Conservation (phyloP, 2,329 filamentous ascomycete species). For the Beauveria pseudobassiana region DNA sequence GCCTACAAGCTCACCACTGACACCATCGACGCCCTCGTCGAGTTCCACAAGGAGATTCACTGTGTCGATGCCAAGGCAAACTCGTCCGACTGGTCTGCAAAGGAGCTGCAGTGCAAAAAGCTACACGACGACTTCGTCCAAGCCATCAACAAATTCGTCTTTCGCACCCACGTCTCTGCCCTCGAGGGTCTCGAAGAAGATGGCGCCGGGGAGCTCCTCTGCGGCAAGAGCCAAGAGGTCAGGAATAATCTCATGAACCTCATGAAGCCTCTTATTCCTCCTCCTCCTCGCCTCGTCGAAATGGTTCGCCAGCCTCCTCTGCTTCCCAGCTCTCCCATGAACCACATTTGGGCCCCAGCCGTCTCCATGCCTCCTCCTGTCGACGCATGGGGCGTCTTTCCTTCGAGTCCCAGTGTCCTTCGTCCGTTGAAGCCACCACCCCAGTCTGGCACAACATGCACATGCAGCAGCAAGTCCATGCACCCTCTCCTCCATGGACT, state of each 20-base stretch:
- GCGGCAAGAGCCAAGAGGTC: constrained; percentile 87
- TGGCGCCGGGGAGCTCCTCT: constrained; percentile 85
- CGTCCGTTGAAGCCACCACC: constrained; percentile 62
- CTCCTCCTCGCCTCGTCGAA: constrained; percentile 82
- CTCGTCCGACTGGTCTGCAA: constrained; percentile 93
- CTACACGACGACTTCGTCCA: constrained; percentile 95
- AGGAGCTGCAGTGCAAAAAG: constrained; percentile 94
- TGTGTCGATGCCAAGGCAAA: constrained; percentile 82
- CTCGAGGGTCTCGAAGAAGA: constrained; percentile 96
- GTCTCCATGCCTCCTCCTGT: constrained; percentile 61
- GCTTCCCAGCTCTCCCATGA: constrained; percentile 72
- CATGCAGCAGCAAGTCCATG: constrained; percentile 59
- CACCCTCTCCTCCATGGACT: constrained; percentile 73
- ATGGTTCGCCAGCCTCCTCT: constrained; percentile 79
- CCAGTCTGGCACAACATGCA: constrained; percentile 75
- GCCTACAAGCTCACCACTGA: constrained; percentile 95
- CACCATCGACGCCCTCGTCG: constrained; percentile 85
- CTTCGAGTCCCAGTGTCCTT: constrained; percentile 77
- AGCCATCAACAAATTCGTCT: constrained; percentile 95
- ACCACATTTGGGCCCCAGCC: constrained; percentile 70
- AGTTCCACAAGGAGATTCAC: constrained; percentile 95
- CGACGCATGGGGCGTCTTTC: constrained; percentile 84
- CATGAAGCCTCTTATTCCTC: constrained; percentile 79
- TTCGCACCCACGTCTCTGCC: constrained; percentile 77
- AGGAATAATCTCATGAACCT: constrained; percentile 78